A percentile compares a stretch with the other conserved stretches of the same genome.
Evolutionary conservation across 23 red algal species (phyloP).

Genomic region (Pyropia haitanensis): DNA sequence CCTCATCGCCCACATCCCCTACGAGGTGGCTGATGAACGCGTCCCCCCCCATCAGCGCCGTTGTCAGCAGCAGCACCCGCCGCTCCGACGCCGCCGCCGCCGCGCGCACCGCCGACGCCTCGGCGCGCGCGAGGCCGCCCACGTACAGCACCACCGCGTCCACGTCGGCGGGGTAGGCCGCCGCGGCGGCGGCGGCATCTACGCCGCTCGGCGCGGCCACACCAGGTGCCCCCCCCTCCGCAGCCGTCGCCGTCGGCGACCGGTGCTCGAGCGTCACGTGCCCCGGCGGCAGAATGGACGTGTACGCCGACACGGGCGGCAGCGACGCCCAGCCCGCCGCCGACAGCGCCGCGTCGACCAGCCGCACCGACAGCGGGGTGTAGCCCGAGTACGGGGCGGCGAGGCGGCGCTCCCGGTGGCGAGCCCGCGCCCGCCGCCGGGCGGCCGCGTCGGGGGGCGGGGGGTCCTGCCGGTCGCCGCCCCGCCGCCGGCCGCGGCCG

Average conservation of each 20-base stretch:
- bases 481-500: neutral
- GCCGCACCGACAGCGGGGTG: slow-evolving; percentile 36
- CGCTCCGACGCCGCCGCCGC: slow-evolving; percentile 19
- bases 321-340: slow-evolving; percentile 42
- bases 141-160: slow-evolving; percentile 46
- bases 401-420: slow-evolving; percentile 1
- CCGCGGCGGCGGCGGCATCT: neutral
- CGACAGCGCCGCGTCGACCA: slow-evolving; percentile 32
- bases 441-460: too few species aligned
- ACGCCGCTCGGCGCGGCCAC: slow-evolving; percentile 8
- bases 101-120: slow-evolving; percentile 38
- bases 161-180: neutral
- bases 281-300: slow-evolving; percentile 37
- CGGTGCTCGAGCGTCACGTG: slow-evolving; percentile 46
- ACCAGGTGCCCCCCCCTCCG: neutral
- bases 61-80: slow-evolving; percentile 45
- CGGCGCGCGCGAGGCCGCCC: slow-evolving; percentile 39
- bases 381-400: slow-evolving; percentile 50
- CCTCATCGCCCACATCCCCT: too few species aligned
- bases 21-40: slow-evolving; percentile 9
- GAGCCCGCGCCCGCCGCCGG: too few species aligned
- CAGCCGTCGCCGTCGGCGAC: neutral
- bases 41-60: slow-evolving; percentile 45
- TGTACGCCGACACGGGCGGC: slow-evolving; percentile 34
- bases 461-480: too few species aligned